Conservation (phyloP, 768 basidiomycete species). For the Aureoboletus auriporus region DNA sequence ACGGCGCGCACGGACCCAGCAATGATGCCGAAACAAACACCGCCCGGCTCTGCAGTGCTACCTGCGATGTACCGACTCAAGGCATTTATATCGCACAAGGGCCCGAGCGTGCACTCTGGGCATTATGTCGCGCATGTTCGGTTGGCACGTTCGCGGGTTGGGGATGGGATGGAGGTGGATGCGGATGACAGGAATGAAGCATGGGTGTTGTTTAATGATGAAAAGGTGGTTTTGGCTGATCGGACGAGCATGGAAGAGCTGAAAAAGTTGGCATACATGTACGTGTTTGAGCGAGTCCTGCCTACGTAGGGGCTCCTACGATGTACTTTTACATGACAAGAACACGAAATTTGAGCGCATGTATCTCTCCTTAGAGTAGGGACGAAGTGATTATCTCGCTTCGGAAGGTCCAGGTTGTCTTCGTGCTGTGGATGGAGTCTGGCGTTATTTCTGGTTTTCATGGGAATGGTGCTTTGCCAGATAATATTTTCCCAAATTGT, state of each 20-base stretch:
- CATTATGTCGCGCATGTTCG: conserved; percentile 87
- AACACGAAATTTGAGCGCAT: too few relatives aligned
- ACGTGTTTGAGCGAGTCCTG: conserved; percentile 67
- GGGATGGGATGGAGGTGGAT: conserved; percentile 28
- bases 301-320: too few relatives aligned
- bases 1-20: conserved; percentile 5
- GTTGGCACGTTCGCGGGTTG: conserved; percentile 5
- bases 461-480: too few relatives aligned
- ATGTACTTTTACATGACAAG: too few relatives aligned
- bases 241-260: conserved; percentile 74
- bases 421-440: too few relatives aligned
- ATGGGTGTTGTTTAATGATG: conserved; percentile 96
- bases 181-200: conserved; percentile 32
- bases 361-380: too few relatives aligned
- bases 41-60: conserved; percentile 52
- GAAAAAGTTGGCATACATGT: conserved; percentile 88
- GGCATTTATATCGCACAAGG: conserved; percentile 97
- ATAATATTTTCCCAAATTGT: too few relatives aligned
- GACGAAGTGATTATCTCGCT: too few relatives aligned
- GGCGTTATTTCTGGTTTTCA: too few relatives aligned
- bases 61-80: conserved; percentile 81
- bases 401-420: too few relatives aligned
- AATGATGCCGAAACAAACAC: conserved; percentile 9
- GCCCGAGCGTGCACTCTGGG: conserved; percentile 90
- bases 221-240: conserved; percentile 92